Evolutionary conservation across 73 alveolate genomes (phyloP), one percentile per base, ranked within the genome.

Genomic region (Paramecium primaurelia): DNA sequence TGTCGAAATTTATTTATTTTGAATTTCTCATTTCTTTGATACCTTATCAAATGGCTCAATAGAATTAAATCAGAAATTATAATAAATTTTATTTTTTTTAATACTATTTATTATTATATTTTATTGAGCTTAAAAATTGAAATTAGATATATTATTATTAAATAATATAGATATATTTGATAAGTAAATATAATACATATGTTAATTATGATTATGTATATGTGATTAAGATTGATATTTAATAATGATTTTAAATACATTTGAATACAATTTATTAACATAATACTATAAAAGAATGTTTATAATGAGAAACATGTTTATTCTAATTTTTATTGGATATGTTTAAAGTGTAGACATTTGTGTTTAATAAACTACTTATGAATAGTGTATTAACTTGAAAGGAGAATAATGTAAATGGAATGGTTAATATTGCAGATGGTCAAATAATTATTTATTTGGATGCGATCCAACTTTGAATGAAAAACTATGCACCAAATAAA

Each of bases 371-470:
- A 64, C 84, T 1, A 25, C 51, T 2, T 64, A 64, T 64, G 45
- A 64, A 64, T 28, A 64, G 11, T 64, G 84, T 32, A 64, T 64
- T 0, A 34, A 14, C 0, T 0, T 64, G 11, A 28, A 34, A 26
- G 12, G 28, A 3, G 25, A 12, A 32, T 32, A 64, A 64, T 64
- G 84, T 64, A 32, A 28, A 34, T 64, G 84, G 84, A 64, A 28
- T 64, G 84, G 84, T 4, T 64, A 64, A 28, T 26, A 8, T 28
- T 80, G 91, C 22, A 7, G 45, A 47, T 26, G 49, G 42, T 45
- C 77, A 12, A 40, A 80, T n/a, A 80, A 80, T 45, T 80, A 80
- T 45, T 47, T 80, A 36, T 26, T 44, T 20, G 91, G 91, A 42
- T 80, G 91, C 26, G 91, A 45, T 11, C 49, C n/a, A 26, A 40